Evolutionary conservation across 2,329 filamentous ascomycete genomes (phyloP), one percentile per base, ranked within the genome.

Genomic region (Sarocladium brachiariae): DNA sequence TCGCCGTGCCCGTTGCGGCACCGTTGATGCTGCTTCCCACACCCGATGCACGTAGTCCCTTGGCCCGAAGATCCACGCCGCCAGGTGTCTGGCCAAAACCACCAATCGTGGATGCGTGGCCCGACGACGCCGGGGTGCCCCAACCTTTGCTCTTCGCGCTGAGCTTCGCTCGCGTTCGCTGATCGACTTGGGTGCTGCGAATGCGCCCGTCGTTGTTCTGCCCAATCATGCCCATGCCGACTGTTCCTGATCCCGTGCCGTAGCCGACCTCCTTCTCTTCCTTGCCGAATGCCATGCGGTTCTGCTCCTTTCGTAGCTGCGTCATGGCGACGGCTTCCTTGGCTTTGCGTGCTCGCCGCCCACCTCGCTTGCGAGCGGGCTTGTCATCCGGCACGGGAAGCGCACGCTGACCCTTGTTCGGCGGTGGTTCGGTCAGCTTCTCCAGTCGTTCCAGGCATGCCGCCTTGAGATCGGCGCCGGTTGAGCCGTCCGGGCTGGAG

Each of bases 251-350:
- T 48, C 90, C 89, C 1, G 82, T 83, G 31, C 90, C 92, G 65
- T 95, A 97, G 27, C 91, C 92, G 1, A 93, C 84, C 68, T 99
- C 93, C 60, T 83, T 85, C 69, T 99, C 93, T 67, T 97, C 92
- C 65, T 95, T 93, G 52, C 91, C 91, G 62, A 99, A 99, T 0
- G 85, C 89, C 80, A 99, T 86, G 50, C 93, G 82, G 70, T 99
- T 99, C 69, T 97, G 93, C 4, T 90, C 90, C 67, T 97, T 96
- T 57, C 91, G 84, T 25, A 99, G 74, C 51, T 99, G 93, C 0
- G 93, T 99, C 89, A 96, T 95, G 53, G 93, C 92, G 6, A 89
- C 89, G 3, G 92, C 91, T 68, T 96, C 93, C 77, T 99, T 99
- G 53, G 92, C 92, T 68, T 96, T 96, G 52, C 93, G 77, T 11